A percentile compares a stretch with the other conserved stretches of the same genome.
Conservation (phyloP, 1,139 yeast genomes). For the Eremothecium gossypii region DNA sequence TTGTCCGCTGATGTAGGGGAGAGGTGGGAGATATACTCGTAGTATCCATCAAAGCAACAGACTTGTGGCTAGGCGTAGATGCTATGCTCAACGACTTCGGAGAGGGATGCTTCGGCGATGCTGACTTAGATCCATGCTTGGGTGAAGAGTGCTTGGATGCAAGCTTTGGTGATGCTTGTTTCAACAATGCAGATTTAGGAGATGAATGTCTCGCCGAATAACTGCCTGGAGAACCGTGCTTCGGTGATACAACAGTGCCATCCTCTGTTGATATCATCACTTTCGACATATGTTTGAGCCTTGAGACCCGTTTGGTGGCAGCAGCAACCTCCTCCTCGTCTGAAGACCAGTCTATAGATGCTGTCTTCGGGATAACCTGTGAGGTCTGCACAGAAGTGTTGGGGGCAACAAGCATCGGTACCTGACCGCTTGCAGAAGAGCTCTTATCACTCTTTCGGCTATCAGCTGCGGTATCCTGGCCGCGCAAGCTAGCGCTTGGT, state of each 20-base stretch:
- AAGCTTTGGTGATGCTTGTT: no score
- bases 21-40: not conserved
- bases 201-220: not conserved
- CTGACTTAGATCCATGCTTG: no score
- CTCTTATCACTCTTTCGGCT: not conserved
- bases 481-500: not conserved
- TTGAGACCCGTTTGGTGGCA: not conserved
- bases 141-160: no score
- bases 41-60: not conserved
- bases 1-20: not conserved
- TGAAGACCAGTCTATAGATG: constrained; percentile 73
- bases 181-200: no score
- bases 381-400: constrained; percentile 37
- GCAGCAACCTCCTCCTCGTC: constrained; percentile 52
- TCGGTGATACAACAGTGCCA: not conserved
- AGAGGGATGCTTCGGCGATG: not conserved
- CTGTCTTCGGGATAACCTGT: constrained; percentile 66
- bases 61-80: not conserved
- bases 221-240: not conserved
- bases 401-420: constrained; percentile 1
- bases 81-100: not conserved
- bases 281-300: not conserved
- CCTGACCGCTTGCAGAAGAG: not conserved
- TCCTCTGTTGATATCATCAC: not conserved
- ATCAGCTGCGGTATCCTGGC: not conserved